Conservation (phyloP, 225 moss, liverwort and hornwort genomes). For the Anthoceros angustus region DNA sequence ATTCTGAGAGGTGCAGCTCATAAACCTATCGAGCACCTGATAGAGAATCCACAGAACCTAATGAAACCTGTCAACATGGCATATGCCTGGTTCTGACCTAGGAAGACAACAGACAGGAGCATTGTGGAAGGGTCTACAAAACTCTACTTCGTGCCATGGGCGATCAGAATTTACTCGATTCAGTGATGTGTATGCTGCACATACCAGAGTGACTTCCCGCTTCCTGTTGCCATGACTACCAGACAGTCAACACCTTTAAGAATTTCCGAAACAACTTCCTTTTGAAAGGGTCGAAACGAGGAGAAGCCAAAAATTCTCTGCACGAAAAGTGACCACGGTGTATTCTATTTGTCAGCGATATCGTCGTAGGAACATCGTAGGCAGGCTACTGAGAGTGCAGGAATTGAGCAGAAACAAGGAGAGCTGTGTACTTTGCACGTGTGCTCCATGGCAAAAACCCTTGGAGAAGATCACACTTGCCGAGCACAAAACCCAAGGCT, state of each 20-base stretch:
- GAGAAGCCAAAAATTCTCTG: constrained; percentile 67
- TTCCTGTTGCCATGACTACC: constrained; percentile 90
- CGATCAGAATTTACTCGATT: not conserved
- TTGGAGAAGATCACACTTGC: no score
- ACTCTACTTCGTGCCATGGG: not conserved
- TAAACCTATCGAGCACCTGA: not conserved
- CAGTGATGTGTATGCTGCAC: not conserved
- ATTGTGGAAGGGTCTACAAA: not conserved
- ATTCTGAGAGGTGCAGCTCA: not conserved
- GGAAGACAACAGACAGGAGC: not conserved
- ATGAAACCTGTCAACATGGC: not conserved
- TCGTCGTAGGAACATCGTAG: not conserved
- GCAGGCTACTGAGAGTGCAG: not conserved
- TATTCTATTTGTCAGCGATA: not conserved
- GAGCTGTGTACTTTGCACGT: not conserved
- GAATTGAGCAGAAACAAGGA: not conserved
- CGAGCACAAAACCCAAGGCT: no score
- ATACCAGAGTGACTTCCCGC: constrained; percentile 81
- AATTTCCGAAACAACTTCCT: constrained; percentile 55
- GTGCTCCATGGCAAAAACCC: not conserved
- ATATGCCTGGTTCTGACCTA: not conserved
- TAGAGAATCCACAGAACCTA: not conserved
- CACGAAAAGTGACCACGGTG: not conserved
- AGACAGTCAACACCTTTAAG: constrained; percentile 69
- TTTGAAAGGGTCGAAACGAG: constrained; percentile 62